A percentile compares a stretch with the other conserved stretches of the same genome.
These are phyloP conservation scores for Lycium barbarum DNA, from an alignment of 257 asterid species.

Conservation along the genomic window DNA sequence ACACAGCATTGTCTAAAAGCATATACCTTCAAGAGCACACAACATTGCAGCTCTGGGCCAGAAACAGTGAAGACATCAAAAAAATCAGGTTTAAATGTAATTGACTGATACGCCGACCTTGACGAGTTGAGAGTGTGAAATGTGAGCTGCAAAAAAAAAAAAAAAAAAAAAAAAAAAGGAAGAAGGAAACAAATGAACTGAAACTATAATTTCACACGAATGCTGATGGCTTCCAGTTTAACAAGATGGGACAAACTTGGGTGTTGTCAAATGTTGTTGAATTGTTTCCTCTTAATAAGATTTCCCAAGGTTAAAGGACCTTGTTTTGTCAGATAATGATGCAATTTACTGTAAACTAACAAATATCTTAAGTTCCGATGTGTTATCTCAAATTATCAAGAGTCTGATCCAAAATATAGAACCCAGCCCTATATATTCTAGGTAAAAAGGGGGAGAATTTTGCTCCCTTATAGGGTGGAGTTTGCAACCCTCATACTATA, in stretches of 20 bases:
- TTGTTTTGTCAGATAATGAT: not conserved
- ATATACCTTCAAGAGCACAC: conserved; percentile 85
- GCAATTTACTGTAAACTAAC: not conserved
- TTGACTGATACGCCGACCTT: conserved; percentile 85
- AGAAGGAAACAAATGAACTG: not conserved
- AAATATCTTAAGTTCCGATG: not conserved
- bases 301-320: not conserved
- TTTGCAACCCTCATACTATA: too few species aligned
- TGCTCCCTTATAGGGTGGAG: too few species aligned
- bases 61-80: conserved; percentile 72
- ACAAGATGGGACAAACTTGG: not conserved
- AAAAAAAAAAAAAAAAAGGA: too few species aligned
- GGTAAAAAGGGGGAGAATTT: not conserved
- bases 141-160: conserved; percentile 60
- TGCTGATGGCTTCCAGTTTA: not conserved
- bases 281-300: not conserved
- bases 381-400: not conserved
- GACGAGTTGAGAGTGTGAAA: conserved; percentile 84
- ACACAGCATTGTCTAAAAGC: not conserved
- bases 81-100: conserved; percentile 77
- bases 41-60: conserved; percentile 66
- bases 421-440: not conserved
- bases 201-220: not conserved
- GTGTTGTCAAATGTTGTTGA: not conserved
- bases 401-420: not conserved